Evolutionary conservation across 2,329 filamentous ascomycete genomes (phyloP).

Genomic region (Ceratocystis cubensis): DNA sequence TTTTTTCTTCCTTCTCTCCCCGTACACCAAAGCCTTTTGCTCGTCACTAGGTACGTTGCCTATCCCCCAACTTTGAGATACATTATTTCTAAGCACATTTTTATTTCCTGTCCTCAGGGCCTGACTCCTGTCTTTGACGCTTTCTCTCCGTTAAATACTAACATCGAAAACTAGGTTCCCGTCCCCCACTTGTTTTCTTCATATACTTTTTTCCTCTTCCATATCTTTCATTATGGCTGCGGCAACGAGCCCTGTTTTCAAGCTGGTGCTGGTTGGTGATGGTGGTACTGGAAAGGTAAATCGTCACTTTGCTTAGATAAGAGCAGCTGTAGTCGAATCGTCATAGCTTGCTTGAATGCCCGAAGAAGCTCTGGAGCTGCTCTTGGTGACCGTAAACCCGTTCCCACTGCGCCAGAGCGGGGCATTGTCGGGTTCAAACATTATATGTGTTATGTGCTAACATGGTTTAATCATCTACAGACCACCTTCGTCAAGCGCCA

Average conservation of each 20-base stretch:
- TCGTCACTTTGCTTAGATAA: neutral
- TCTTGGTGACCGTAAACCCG: neutral
- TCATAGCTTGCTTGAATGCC: neutral
- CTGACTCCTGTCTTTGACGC: neutral
- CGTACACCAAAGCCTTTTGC: conserved; percentile 19
- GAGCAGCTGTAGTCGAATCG: neutral
- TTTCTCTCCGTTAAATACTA: conserved; percentile 7
- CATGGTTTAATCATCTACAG: conserved; percentile 35
- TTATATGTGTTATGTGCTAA: neutral
- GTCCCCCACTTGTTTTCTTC: conserved; percentile 38
- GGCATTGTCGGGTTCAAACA: conserved; percentile 5
- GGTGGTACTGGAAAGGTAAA: conserved; percentile 96
- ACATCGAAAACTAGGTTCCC: conserved; percentile 20
- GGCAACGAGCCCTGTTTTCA: conserved; percentile 62
- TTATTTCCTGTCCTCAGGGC: neutral
- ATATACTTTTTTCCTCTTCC: conserved; percentile 24
- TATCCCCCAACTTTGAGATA: neutral
- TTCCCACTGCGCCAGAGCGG: conserved; percentile 13
- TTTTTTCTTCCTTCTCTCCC: conserved; percentile 20
- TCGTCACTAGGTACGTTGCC: conserved; percentile 18
- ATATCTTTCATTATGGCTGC: conserved; percentile 23
- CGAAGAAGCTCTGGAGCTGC: neutral
- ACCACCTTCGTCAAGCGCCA: conserved; percentile 99
- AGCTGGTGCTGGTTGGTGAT: conserved; percentile 98
- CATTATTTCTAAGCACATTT: conserved; percentile 1